A percentile compares a stretch with the other conserved stretches of the same genome.
These are phyloP conservation scores for Baeospora myosura DNA, from an alignment of 1,284 basidiomycete genomes.

Conservation along the genomic window DNA sequence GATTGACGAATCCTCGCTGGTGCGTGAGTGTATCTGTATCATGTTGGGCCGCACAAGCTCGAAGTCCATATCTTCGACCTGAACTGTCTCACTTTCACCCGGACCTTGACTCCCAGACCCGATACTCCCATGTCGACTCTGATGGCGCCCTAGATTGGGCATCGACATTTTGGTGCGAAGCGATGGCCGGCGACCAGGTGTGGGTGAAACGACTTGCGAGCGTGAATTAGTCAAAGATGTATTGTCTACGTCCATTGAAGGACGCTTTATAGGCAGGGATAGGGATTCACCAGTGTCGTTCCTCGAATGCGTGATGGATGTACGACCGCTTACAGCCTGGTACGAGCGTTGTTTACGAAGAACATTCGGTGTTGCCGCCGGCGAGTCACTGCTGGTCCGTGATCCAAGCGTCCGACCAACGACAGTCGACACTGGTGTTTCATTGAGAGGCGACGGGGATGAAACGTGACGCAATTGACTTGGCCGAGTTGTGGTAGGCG, in stretches of 20 bases:
- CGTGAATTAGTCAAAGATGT: constrained; percentile 18
- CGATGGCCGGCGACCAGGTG: constrained; percentile 29
- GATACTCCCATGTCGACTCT: constrained; percentile 28
- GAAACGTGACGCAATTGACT: constrained; percentile 19
- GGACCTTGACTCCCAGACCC: constrained; percentile 13
- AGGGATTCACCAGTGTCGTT: constrained; percentile 2
- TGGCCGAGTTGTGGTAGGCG: constrained; percentile 10
- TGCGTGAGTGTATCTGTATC: constrained; percentile 34
- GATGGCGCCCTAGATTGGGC: constrained; percentile 45
- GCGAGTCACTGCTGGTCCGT: no score
- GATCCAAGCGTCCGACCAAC: no score
- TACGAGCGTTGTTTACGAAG: constrained; percentile 5
- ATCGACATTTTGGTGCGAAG: constrained; percentile 52
- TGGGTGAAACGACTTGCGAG: constrained; percentile 20
- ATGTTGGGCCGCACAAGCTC: constrained; percentile 62
- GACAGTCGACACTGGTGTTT: constrained; percentile 8
- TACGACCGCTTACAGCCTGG: constrained; percentile 2
- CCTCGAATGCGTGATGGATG: background rate
- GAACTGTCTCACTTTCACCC: constrained; percentile 40
- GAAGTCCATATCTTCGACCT: constrained; percentile 74
- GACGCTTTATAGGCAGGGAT: constrained; percentile 9
- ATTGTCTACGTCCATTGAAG: constrained; percentile 21
- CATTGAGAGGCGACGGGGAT: constrained; percentile 22
- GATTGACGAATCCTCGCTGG: constrained; percentile 47
- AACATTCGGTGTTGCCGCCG: no score